Conservation (phyloP, 2,329 filamentous ascomycete genomes). For the Zymoseptoria pseudotritici region DNA sequence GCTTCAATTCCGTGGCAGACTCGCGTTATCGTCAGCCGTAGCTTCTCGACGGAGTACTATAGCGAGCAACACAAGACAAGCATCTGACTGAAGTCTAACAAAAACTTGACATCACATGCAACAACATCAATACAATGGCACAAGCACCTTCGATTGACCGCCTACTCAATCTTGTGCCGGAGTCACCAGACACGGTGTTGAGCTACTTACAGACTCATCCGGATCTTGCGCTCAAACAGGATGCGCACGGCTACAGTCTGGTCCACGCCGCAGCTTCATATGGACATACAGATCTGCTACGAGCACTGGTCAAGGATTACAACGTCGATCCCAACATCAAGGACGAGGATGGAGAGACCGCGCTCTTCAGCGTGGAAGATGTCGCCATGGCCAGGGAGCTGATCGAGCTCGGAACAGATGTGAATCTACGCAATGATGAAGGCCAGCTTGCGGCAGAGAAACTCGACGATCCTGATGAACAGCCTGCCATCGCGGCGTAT, state of each 20-base stretch:
- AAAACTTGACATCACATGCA: not conserved
- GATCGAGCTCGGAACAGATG: slow-evolving; percentile 68
- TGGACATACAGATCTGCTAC: slow-evolving; percentile 73
- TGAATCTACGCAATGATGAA: slow-evolving; percentile 59
- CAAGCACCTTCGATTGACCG: slow-evolving; percentile 35
- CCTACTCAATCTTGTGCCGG: slow-evolving; percentile 59
- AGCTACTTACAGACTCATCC: slow-evolving; percentile 67
- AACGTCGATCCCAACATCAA: slow-evolving; percentile 70
- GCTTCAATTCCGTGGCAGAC: not conserved
- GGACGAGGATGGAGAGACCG: slow-evolving; percentile 89
- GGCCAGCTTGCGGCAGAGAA: slow-evolving; percentile 75
- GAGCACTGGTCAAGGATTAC: slow-evolving; percentile 66
- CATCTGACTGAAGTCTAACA: not conserved
- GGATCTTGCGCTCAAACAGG: slow-evolving; percentile 68
- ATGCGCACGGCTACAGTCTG: slow-evolving; percentile 88
- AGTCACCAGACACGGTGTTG: slow-evolving; percentile 67
- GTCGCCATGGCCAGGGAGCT: slow-evolving; percentile 69
- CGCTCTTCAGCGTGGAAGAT: slow-evolving; percentile 87
- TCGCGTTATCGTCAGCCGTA: not conserved
- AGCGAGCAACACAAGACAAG: not conserved
- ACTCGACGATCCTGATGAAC: slow-evolving; percentile 71
- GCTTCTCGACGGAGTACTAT: not conserved
- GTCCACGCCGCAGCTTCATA: slow-evolving; percentile 92
- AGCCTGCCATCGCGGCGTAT: slow-evolving; percentile 66
- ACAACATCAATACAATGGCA: slow-evolving; percentile 19